A percentile compares a stretch with the other conserved stretches of the same genome.
phyloP scores from a whole-genome alignment of 306 rosid species.

The Ormosia semicastrata region DNA sequence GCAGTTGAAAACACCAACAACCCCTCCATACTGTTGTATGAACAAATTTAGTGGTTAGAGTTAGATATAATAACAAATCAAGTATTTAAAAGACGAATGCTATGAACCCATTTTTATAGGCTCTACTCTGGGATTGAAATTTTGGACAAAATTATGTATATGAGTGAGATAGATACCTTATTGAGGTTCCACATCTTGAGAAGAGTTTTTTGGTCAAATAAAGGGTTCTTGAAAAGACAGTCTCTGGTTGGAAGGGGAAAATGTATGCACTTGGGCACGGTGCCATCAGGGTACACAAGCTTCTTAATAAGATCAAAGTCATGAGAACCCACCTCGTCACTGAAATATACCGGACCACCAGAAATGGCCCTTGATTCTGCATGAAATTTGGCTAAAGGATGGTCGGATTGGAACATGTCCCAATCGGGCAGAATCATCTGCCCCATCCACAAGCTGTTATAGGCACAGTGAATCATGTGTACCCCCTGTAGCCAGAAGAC shows the following conservation, averaged over 20 bases:
- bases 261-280: constrained; percentile 68
- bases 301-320: constrained; percentile 68
- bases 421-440: constrained; percentile 87
- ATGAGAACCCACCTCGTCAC: constrained; percentile 73
- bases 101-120: too few relatives aligned
- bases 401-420: constrained; percentile 97
- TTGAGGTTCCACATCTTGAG: constrained; percentile 89
- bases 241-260: constrained; percentile 89
- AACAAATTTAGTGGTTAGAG: neutral
- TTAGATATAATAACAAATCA: neutral
- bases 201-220: constrained; percentile 61
- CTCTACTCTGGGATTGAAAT: neutral
- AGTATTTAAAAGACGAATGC: neutral
- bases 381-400: constrained; percentile 73
- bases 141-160: neutral
- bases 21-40: constrained; percentile 73
- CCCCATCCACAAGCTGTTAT: constrained; percentile 95
- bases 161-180: constrained; percentile 41
- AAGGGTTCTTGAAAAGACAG: constrained; percentile 73
- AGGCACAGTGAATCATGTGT: constrained; percentile 87
- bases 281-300: constrained; percentile 78
- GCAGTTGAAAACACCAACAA: constrained; percentile 84
- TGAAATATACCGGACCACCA: constrained; percentile 78
- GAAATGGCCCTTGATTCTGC: constrained; percentile 85
- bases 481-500: constrained; percentile 83